phyloP scores from a whole-genome alignment of 495 filamentous ascomycete genomes.

The Bathelium albidoporum region DNA sequence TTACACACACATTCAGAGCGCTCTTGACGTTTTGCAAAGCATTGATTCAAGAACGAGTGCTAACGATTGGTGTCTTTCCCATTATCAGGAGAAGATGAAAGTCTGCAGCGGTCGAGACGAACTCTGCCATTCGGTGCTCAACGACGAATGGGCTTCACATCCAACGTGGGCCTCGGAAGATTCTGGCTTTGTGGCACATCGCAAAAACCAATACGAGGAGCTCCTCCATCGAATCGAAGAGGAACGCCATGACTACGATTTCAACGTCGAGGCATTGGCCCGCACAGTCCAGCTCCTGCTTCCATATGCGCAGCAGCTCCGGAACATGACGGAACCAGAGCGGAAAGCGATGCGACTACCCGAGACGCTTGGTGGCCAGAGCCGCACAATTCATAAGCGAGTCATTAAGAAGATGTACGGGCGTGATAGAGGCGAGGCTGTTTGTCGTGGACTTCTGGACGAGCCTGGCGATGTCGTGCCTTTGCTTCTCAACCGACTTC shows the following conservation, averaged over 20 bases:
- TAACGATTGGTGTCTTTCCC: neutral
- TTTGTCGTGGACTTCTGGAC: conserved; percentile 71
- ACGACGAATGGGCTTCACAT: conserved; percentile 97
- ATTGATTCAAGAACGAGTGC: neutral
- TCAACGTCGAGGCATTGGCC: conserved; percentile 86
- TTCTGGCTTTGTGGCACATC: conserved; percentile 92
- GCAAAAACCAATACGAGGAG: conserved; percentile 92
- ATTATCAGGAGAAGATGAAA: conserved; percentile 59
- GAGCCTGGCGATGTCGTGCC: conserved; percentile 76
- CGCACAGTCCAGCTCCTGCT: conserved; percentile 92
- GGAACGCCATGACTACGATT: conserved; percentile 97
- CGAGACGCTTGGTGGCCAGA: conserved; percentile 78
- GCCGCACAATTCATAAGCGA: conserved; percentile 89
- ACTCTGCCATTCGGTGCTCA: conserved; percentile 80
- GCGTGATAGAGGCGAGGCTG: conserved; percentile 64
- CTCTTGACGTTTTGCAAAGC: too few species aligned
- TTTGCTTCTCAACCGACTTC: conserved; percentile 73
- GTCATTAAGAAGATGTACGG: conserved; percentile 99
- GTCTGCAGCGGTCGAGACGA: conserved; percentile 88
- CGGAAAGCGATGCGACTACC: conserved; percentile 64
- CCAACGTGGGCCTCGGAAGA: conserved; percentile 99
- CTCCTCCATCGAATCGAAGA: conserved; percentile 92
- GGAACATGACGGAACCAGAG: conserved; percentile 61
- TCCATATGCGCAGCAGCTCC: conserved; percentile 81
- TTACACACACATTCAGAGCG: too few species aligned